Conservation (phyloP, 2,329 filamentous ascomycete genomes). For the Monosporascus ibericus region DNA sequence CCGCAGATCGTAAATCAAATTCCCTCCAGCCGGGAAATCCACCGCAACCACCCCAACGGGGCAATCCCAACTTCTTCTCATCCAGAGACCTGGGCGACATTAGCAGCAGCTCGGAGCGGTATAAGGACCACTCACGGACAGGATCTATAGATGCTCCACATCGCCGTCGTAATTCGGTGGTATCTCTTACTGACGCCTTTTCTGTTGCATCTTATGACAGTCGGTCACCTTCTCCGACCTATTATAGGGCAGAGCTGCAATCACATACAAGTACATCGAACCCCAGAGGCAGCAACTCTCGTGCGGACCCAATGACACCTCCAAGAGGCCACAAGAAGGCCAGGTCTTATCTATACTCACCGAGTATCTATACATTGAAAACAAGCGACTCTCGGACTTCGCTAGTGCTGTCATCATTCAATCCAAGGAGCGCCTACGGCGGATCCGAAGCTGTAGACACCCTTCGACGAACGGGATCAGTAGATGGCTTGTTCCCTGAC, state of each 20-base stretch:
- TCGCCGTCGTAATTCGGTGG: slow-evolving; percentile 44
- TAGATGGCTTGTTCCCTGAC: slow-evolving; percentile 54
- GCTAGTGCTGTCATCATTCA: slow-evolving; percentile 43
- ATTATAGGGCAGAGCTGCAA: slow-evolving; percentile 8
- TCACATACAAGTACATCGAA: slow-evolving; percentile 5
- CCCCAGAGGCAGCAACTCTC: slow-evolving; percentile 7
- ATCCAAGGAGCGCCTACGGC: slow-evolving; percentile 41
- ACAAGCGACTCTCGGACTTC: slow-evolving; percentile 52
- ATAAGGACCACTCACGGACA: slow-evolving; percentile 37
- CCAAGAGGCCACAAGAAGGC: slow-evolving; percentile 21
- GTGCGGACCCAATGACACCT: neutral
- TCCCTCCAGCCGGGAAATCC: slow-evolving; percentile 27
- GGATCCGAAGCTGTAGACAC: slow-evolving; percentile 42
- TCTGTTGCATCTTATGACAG: slow-evolving; percentile 43
- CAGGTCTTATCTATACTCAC: slow-evolving; percentile 30
- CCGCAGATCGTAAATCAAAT: slow-evolving; percentile 27
- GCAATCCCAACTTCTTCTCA: slow-evolving; percentile 33
- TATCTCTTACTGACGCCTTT: slow-evolving; percentile 51
- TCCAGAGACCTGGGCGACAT: slow-evolving; percentile 29
- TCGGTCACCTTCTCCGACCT: slow-evolving; percentile 35
- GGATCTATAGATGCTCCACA: slow-evolving; percentile 48
- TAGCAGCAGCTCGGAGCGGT: slow-evolving; percentile 18
- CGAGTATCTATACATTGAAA: slow-evolving; percentile 56
- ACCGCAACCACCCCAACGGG: slow-evolving; percentile 28
- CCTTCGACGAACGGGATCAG: slow-evolving; percentile 45